phyloP scores from a whole-genome alignment of 1,139 yeast species.

The Suhomyces chickasaworum region DNA sequence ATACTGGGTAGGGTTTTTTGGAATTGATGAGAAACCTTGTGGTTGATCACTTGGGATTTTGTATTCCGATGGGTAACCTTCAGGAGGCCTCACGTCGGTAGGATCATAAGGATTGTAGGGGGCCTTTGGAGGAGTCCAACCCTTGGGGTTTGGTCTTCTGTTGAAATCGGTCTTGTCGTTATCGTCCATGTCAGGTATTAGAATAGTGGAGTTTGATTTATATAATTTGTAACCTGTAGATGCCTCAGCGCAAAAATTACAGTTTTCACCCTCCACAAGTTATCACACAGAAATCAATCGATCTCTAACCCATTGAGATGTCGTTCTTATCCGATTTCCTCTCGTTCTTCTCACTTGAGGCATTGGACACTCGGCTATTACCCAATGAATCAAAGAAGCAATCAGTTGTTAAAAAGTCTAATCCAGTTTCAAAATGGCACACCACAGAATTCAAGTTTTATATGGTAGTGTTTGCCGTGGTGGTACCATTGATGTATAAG shows the following conservation, averaged over 20 bases:
- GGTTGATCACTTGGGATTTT: slow-evolving; percentile 57
- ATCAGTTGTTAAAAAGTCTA: slow-evolving; percentile 45
- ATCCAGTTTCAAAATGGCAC: slow-evolving; percentile 63
- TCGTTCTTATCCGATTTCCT: slow-evolving; percentile 25
- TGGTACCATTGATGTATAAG: slow-evolving; percentile 79
- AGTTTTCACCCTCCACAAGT: background rate
- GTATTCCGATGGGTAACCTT: slow-evolving; percentile 84
- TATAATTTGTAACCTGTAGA: slow-evolving; percentile 1
- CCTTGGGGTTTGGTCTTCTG: slow-evolving; percentile 77
- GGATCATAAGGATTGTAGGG: slow-evolving; percentile 89
- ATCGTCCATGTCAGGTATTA: background rate
- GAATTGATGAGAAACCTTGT: slow-evolving; percentile 60
- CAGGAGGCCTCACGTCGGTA: slow-evolving; percentile 71
- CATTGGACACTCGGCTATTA: slow-evolving; percentile 76
- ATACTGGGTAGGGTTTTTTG: slow-evolving; percentile 69
- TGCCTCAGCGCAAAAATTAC: background rate
- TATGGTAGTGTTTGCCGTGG: slow-evolving; percentile 58
- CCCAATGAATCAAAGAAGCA: slow-evolving; percentile 48
- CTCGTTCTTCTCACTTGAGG: slow-evolving; percentile 67
- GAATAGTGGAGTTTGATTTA: too few species aligned
- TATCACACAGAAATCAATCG: background rate
- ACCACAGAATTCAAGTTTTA: slow-evolving; percentile 76
- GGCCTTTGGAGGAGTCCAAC: slow-evolving; percentile 81
- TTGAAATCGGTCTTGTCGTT: slow-evolving; percentile 24
- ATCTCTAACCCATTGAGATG: slow-evolving; percentile 9